Evolutionary conservation across 768 basidiomycete species (phyloP).

Genomic region (Boletus fagicola): DNA sequence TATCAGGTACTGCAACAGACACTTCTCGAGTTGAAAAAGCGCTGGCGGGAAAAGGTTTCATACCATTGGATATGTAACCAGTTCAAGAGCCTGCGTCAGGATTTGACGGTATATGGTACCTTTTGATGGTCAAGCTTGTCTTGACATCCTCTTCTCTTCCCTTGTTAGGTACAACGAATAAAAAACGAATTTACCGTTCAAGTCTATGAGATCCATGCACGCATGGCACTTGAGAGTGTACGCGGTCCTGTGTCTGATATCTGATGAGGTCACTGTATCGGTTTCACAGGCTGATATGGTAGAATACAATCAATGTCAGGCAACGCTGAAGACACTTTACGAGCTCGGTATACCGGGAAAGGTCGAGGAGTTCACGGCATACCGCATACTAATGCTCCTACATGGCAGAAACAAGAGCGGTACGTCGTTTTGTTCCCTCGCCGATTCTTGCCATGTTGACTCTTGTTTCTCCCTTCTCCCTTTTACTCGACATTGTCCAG

Average conservation of each 20-base stretch:
- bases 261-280: slow-evolving; percentile 16
- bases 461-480: not conserved
- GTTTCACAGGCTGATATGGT: slow-evolving; percentile 84
- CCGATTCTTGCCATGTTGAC: slow-evolving; percentile 4
- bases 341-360: slow-evolving; percentile 91
- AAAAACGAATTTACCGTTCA: slow-evolving; percentile 97
- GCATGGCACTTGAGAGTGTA: slow-evolving; percentile 93
- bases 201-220: slow-evolving; percentile 97
- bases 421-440: slow-evolving; percentile 37
- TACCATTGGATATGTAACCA: slow-evolving; percentile 97
- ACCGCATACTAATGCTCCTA: slow-evolving; percentile 93
- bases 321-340: slow-evolving; percentile 84
- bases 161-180: slow-evolving; percentile 87
- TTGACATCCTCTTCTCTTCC: slow-evolving; percentile 11
- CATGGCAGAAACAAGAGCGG: slow-evolving; percentile 94
- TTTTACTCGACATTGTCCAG: slow-evolving; percentile 39
- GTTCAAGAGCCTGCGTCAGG: slow-evolving; percentile 96
- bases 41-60: slow-evolving; percentile 73
- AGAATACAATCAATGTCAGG: slow-evolving; percentile 98
- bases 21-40: slow-evolving; percentile 78
- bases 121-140: not conserved
- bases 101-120: slow-evolving; percentile 78
- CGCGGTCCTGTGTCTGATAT: slow-evolving; percentile 23
- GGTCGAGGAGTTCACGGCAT: slow-evolving; percentile 94
- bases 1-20: slow-evolving; percentile 82